Evolutionary conservation across 2,329 filamentous ascomycete species (phyloP).

Genomic region (Paecilomyces sp.): DNA sequence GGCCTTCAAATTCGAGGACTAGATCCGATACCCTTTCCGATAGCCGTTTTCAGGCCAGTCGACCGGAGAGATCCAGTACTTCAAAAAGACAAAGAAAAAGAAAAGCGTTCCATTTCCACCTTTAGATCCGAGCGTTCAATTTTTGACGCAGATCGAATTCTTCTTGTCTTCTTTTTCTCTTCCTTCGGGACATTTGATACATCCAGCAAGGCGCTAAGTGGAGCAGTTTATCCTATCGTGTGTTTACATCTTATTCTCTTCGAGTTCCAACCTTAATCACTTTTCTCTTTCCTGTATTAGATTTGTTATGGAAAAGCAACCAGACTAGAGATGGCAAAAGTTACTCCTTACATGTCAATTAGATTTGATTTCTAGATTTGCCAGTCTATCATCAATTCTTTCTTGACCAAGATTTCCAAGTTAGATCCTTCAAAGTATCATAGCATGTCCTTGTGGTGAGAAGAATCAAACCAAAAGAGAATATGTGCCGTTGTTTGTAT

Average conservation of each 20-base stretch:
- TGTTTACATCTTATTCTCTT: background rate
- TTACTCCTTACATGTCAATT: background rate
- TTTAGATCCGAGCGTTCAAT: background rate
- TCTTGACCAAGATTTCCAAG: background rate
- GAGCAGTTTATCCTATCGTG: constrained; percentile 7
- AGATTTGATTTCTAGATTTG: background rate
- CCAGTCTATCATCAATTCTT: no score
- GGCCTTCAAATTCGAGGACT: constrained; percentile 93
- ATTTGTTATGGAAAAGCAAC: background rate
- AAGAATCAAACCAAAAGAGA: background rate
- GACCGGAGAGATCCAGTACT: background rate
- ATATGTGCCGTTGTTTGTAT: background rate
- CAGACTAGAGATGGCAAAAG: background rate
- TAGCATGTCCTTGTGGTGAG: background rate
- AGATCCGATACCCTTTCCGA: constrained; percentile 18
- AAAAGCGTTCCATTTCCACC: constrained; percentile 1
- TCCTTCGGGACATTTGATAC: constrained; percentile 7
- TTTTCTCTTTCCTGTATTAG: background rate
- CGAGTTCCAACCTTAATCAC: background rate
- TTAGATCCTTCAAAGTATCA: no score
- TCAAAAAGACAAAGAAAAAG: constrained; percentile 10
- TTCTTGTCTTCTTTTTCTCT: constrained; percentile 6
- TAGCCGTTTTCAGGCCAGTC: background rate
- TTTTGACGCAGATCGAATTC: constrained; percentile 1
- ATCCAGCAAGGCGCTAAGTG: constrained; percentile 23